Evolutionary conservation across 1,284 basidiomycete species (phyloP).

Genomic region (Apiotrichum siamense): DNA sequence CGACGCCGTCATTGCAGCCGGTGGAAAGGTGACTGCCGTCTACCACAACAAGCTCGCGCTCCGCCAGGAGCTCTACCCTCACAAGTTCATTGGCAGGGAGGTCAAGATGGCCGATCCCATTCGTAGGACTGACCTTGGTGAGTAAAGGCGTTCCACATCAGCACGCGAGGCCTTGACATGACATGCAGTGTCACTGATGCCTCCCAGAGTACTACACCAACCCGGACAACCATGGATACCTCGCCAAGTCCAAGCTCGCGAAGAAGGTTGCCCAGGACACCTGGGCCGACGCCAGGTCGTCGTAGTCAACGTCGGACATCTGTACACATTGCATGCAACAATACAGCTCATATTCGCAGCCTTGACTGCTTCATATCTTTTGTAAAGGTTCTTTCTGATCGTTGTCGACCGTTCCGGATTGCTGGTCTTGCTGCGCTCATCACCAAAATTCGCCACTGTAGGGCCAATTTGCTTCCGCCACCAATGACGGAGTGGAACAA

Average conservation of each 20-base stretch:
- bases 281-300: not conserved
- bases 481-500: not conserved
- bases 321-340: slow-evolving; percentile 3
- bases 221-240: slow-evolving; percentile 45
- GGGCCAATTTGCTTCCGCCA: not conserved
- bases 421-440: not conserved
- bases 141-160: too few species aligned
- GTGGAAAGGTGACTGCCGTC: slow-evolving; percentile 81
- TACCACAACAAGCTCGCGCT: slow-evolving; percentile 87
- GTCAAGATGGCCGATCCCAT: slow-evolving; percentile 69
- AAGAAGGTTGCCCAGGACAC: not conserved
- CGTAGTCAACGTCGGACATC: not conserved
- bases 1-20: slow-evolving; percentile 68
- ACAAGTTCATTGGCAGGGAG: slow-evolving; percentile 53
- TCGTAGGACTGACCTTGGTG: slow-evolving; percentile 76
- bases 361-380: not conserved
- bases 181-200: too few species aligned
- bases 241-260: slow-evolving; percentile 27
- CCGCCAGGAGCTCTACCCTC: slow-evolving; percentile 65
- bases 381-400: too few species aligned
- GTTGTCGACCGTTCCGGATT: too few species aligned
- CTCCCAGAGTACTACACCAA: slow-evolving; percentile 46
- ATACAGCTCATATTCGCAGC: not conserved
- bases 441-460: not conserved
- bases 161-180: too few species aligned